These are phyloP conservation scores for Cryomyces minteri DNA, from an alignment of 495 filamentous ascomycete species.

Conservation along the genomic window DNA sequence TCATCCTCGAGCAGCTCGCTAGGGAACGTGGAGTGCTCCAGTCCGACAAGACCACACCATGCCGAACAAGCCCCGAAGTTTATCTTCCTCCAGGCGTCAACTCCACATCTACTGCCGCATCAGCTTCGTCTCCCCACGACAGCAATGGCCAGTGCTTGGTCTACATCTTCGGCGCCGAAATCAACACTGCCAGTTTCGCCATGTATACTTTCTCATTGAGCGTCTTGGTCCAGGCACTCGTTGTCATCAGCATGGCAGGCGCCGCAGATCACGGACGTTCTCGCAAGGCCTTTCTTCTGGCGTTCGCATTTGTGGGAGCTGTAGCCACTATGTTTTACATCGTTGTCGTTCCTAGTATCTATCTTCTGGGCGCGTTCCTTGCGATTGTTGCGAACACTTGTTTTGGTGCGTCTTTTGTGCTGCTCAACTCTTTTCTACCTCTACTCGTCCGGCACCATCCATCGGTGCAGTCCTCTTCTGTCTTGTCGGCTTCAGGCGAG, in stretches of 20 bases:
- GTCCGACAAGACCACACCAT: constrained; percentile 55
- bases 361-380: constrained; percentile 61
- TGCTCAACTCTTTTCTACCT: constrained; percentile 28
- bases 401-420: constrained; percentile 25
- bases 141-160: constrained; percentile 61
- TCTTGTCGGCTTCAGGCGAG: constrained; percentile 70
- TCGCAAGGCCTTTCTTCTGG: constrained; percentile 68
- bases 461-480: constrained; percentile 30
- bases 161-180: constrained; percentile 59
- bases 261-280: constrained; percentile 92
- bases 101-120: constrained; percentile 1
- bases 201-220: constrained; percentile 96
- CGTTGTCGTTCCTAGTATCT: constrained; percentile 49
- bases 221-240: constrained; percentile 68
- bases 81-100: constrained; percentile 14
- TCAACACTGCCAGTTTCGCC: constrained; percentile 94
- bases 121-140: constrained; percentile 3
- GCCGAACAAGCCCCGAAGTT: constrained; percentile 31
- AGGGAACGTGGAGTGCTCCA: constrained; percentile 76
- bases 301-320: constrained; percentile 68
- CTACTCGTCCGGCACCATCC: constrained; percentile 26
- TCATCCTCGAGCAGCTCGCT: constrained; percentile 83
- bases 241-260: constrained; percentile 90
- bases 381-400: constrained; percentile 84
- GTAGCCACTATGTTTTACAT: constrained; percentile 80